Evolutionary conservation across 2,329 filamentous ascomycete species (phyloP), one percentile per base, ranked within the genome.

Genomic region (Calonectria multiphialidica): DNA sequence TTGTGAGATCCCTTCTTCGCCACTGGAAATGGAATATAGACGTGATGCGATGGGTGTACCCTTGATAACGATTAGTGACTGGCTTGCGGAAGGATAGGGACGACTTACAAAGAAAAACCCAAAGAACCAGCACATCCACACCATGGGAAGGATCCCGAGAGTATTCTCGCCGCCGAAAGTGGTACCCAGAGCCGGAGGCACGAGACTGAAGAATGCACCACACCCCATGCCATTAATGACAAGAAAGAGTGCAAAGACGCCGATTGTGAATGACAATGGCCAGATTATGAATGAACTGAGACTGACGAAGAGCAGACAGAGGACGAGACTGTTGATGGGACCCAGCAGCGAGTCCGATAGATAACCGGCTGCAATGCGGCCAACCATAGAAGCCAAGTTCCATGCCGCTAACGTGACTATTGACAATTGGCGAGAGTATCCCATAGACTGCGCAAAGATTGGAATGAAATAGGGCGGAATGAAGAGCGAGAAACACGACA

Each of bases 141-240:
- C 67, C 3, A 81, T 78, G 0, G 80, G 79, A 0, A 81, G 57
- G 1, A 80, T 77, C 0, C 77, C 76, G 0, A 81, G 72, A 0
- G 74, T 75, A 5, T 78, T 78, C 37, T 78, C 76, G 3, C 57
- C 30, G 0, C 80, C 80, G 67, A 81, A 80, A 0, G 74, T 75
- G 1, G 77, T 75, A 1, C 80, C 78, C 5, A 81, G 42, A 28
- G 78, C 78, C 0, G 79, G 73, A 1, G 80, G 80, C 4, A 80
- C 80, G 1, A 81, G 67, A 25, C 80, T 81, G n/a, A 81, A 81
- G 59, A 80, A 81, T 0, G 79, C 78, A 2, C 80, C 80, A 2
- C 79, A 81, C 0, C 80, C 79, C 16, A 81, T 75, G 0, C 80
- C 80, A 12, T 81, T 81, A 7, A 81, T 65, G 1, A 80, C 42